Conservation (phyloP, 208 protist species). For the Herpetomonas muscarum region DNA sequence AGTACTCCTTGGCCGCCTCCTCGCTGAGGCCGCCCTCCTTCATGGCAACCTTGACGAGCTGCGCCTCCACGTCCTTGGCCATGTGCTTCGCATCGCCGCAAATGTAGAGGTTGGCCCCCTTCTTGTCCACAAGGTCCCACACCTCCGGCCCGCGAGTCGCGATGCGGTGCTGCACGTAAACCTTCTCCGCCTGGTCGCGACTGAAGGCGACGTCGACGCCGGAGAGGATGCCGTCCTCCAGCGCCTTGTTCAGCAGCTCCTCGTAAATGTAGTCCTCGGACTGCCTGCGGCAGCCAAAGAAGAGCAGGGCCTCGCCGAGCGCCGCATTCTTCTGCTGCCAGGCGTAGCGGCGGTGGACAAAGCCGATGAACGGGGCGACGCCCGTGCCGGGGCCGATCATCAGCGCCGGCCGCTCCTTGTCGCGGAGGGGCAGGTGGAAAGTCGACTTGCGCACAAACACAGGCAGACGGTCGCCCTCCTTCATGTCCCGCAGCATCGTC, state of each 20-base stretch:
- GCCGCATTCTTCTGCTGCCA: slow-evolving; percentile 69
- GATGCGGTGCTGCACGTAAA: slow-evolving; percentile 92
- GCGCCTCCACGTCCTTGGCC: slow-evolving; percentile 85
- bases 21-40: slow-evolving; percentile 39
- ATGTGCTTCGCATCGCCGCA: slow-evolving; percentile 92
- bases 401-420: slow-evolving; percentile 79
- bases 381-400: slow-evolving; percentile 96
- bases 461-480: slow-evolving; percentile 60
- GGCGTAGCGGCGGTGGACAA: slow-evolving; percentile 86
- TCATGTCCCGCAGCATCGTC: slow-evolving; percentile 69
- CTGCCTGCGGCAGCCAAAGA: slow-evolving; percentile 87
- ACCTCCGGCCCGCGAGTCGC: slow-evolving; percentile 46
- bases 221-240: slow-evolving; percentile 60
- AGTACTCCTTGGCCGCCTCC: slow-evolving; percentile 40
- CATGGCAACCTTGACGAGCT: slow-evolving; percentile 48
- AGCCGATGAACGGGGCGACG: slow-evolving; percentile 93
- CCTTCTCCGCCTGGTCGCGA: slow-evolving; percentile 68
- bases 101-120: slow-evolving; percentile 83
- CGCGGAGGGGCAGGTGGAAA: slow-evolving; percentile 86
- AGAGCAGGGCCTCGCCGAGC: slow-evolving; percentile 73
- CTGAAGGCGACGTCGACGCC: slow-evolving; percentile 80
- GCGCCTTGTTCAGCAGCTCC: slow-evolving; percentile 55
- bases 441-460: slow-evolving; percentile 92
- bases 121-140: slow-evolving; percentile 56
- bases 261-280: slow-evolving; percentile 84